phyloP scores from a whole-genome alignment of 2,329 filamentous ascomycete species.

The Colletotrichum agaves region DNA sequence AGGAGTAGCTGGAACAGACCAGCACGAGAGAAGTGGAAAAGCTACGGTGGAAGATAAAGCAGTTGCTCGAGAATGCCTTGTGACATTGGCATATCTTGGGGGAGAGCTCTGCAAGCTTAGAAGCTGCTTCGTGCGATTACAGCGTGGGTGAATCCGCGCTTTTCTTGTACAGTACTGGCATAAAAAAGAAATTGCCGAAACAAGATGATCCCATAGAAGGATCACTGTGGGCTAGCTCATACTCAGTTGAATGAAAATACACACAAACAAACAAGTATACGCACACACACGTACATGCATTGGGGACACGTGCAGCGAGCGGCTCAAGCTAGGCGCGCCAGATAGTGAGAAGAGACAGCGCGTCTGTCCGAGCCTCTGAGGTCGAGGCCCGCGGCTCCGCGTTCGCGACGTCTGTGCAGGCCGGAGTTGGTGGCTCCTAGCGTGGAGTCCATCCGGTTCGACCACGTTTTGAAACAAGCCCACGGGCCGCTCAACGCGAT shows the following conservation, averaged over 20 bases:
- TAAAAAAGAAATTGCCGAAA: conserved; percentile 32
- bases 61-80: conserved; percentile 34
- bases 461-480: conserved; percentile 21
- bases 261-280: conserved; percentile 23
- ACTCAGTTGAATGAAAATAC: conserved; percentile 35
- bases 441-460: neutral
- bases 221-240: conserved; percentile 36
- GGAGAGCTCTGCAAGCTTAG: conserved; percentile 36
- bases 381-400: conserved; percentile 1
- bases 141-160: conserved; percentile 35
- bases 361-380: conserved; percentile 18
- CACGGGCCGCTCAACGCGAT: neutral
- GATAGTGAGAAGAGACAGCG: neutral
- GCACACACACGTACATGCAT: neutral
- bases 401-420: conserved; percentile 23
- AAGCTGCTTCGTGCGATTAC: conserved; percentile 30
- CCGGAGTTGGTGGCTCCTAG: conserved; percentile 13
- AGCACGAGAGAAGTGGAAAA: conserved; percentile 23
- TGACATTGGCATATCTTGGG: conserved; percentile 28
- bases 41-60: conserved; percentile 37
- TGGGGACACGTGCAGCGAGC: conserved; percentile 11
- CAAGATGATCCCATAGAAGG: conserved; percentile 20
- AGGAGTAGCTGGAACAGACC: conserved; percentile 27
- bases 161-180: conserved; percentile 37
- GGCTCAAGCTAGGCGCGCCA: conserved; percentile 8